Evolutionary conservation across 192 early-diverging fungal species (phyloP).

Genomic region (Lunasporangiospora selenospora): DNA sequence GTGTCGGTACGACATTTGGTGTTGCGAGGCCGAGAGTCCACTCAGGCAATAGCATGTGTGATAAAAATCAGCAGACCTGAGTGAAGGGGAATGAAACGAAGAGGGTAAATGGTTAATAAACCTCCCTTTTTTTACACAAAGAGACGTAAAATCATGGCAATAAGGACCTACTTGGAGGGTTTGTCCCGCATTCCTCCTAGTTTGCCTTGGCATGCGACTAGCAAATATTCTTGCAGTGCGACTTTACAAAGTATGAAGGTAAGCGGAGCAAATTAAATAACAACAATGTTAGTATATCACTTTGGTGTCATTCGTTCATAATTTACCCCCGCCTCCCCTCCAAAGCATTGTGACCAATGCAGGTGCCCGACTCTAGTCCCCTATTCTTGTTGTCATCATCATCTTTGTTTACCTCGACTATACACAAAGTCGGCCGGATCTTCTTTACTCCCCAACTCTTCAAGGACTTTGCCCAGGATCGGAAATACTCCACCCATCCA

Average conservation of each 20-base stretch:
- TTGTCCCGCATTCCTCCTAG: constrained; percentile 91
- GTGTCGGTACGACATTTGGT: constrained; percentile 60
- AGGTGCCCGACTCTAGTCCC: too few relatives aligned
- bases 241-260: too few relatives aligned
- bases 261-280: too few relatives aligned
- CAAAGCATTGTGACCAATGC: too few relatives aligned
- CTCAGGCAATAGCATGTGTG: constrained; percentile 94
- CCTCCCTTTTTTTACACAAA: too few relatives aligned
- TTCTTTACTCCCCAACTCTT: constrained; percentile 20
- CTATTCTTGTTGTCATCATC: too few relatives aligned
- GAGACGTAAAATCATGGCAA: too few relatives aligned
- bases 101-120: too few relatives aligned
- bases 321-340: too few relatives aligned
- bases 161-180: constrained; percentile 79
- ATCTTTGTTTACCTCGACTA: constrained; percentile 53
- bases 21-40: constrained; percentile 87
- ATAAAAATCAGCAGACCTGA: constrained; percentile 85
- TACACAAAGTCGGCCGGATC: constrained; percentile 51
- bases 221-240: constrained; percentile 86
- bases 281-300: too few relatives aligned
- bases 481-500: constrained; percentile 90
- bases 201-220: constrained; percentile 81
- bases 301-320: too few relatives aligned
- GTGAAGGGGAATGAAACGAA: background rate
- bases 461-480: constrained; percentile 62